Base-by-base conservation (phyloP, 352 stramenopile genomes). In the Phytophthora chlamydospora region DNA sequence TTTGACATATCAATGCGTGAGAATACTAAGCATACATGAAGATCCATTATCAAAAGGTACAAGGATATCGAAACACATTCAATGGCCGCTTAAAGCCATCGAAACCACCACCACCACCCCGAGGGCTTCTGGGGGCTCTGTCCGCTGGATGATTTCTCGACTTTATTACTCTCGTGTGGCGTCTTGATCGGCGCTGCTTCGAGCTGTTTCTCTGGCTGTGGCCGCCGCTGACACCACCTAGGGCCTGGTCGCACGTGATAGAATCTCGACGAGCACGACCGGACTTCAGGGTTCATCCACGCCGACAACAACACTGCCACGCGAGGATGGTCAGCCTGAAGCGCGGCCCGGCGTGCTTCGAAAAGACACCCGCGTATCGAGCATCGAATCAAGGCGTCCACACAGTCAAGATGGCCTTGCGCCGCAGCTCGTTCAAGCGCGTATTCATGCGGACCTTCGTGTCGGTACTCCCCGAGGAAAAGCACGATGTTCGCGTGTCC, bases 361-460 rank as follows among this genome's bases (percentile, higher is more conserved):
- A 79, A 75, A 10, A 76, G 63, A 51, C 71, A 79, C 1, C 71
- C 71, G 3, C 49, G 44, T 24, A 69, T 68, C n/a, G 63, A 71
- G 14, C 39, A 71, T 32, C 60, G 63, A 67, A 75, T 66, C 24
- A 76, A 52, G n/a, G 69, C 64, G 35, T 68, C 50, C 14, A 71
- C 63, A 33, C 68, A 70, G 19, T 68, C 45, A 17, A 49, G 29
- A 31, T 75, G 32, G 1, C 71, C 71, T 44, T 56, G 59, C 27
- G 56, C 63, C 29, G 63, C 71, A 16, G 57, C 34, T 31, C 66
- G 56, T 32, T 78, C 65, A 21, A 83, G 58, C 13, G 63, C 56
- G 14, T 64, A 62, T 29, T 66, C 45, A 47, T 74, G 64, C 14
- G 54, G 51, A 24, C 73, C 73, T 32, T 81, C 73, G 16, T 68